phyloP scores from a whole-genome alignment of 78 protist species.

The Trichosphaerium sp. region DNA sequence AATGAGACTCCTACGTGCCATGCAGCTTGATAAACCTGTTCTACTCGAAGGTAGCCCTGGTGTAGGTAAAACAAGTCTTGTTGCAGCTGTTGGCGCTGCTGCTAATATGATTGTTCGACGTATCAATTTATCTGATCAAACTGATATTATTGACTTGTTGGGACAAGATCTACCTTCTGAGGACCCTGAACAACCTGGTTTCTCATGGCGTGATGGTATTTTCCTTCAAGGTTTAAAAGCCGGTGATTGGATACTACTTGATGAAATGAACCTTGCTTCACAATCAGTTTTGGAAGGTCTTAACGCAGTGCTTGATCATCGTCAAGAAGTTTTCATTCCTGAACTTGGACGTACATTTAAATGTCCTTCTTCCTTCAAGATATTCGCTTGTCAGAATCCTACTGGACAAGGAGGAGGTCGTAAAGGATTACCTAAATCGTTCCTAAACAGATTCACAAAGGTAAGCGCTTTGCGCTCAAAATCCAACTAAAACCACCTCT shows the following conservation, averaged over 20 bases:
- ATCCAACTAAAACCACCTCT: background rate
- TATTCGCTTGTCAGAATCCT: constrained; percentile 97
- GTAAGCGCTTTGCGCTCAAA: constrained; percentile 15
- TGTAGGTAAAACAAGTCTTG: constrained; percentile 97
- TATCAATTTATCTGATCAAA: constrained; percentile 98
- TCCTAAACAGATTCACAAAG: constrained; percentile 95
- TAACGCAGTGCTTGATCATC: constrained; percentile 96
- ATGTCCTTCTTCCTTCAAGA: constrained; percentile 65
- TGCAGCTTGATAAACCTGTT: constrained; percentile 71
- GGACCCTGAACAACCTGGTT: constrained; percentile 77
- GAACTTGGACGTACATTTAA: constrained; percentile 74
- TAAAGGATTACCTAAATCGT: constrained; percentile 95
- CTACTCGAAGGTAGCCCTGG: constrained; percentile 91
- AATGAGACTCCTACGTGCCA: constrained; percentile 76
- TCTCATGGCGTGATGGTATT: constrained; percentile 92
- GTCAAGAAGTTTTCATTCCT: constrained; percentile 86
- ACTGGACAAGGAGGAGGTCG: constrained; percentile 96
- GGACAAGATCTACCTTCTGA: constrained; percentile 95
- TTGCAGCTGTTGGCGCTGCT: constrained; percentile 77
- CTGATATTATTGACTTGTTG: constrained; percentile 96
- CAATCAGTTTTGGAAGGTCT: constrained; percentile 99
- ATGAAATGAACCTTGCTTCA: constrained; percentile 99
- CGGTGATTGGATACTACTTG: constrained; percentile 97
- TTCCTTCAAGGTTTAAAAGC: constrained; percentile 33
- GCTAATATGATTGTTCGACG: constrained; percentile 76